Conservation (phyloP, 257 asterid genomes). For the Ilex asprella region DNA sequence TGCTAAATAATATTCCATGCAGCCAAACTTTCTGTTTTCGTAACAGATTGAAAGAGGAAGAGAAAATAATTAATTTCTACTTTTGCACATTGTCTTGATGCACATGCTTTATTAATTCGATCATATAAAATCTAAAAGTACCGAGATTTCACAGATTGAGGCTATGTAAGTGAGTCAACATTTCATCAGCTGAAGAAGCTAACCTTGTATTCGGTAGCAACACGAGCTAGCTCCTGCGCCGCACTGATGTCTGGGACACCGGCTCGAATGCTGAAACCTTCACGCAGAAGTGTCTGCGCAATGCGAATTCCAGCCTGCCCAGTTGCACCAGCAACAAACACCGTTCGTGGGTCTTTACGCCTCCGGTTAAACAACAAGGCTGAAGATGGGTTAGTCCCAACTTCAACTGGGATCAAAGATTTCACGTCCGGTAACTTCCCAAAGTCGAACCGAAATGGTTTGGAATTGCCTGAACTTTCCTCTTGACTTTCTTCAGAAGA, state of each 20-base stretch:
- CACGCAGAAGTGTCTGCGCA: conserved; percentile 68
- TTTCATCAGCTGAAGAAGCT: not conserved
- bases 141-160: not conserved
- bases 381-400: conserved; percentile 34
- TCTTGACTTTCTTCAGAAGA: conserved; percentile 17
- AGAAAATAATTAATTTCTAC: no score
- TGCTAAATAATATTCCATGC: no score
- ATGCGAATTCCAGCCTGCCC: conserved; percentile 87
- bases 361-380: conserved; percentile 53
- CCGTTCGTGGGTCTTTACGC: conserved; percentile 81
- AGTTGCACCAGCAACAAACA: conserved; percentile 85
- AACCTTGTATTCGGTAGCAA: conserved; percentile 76
- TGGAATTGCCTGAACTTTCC: conserved; percentile 25
- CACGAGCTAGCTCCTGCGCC: conserved; percentile 86
- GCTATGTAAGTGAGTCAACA: not conserved
- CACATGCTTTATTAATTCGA: no score
- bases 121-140: not conserved
- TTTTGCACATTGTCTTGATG: no score
- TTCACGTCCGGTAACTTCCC: conserved; percentile 52
- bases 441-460: conserved; percentile 56
- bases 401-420: conserved; percentile 51
- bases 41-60: no score
- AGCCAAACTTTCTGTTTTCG: no score
- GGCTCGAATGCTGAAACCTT: conserved; percentile 90
- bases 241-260: conserved; percentile 81